Evolutionary conservation across 441 rosid genomes (phyloP).

Genomic region (Gossypium aridum): DNA sequence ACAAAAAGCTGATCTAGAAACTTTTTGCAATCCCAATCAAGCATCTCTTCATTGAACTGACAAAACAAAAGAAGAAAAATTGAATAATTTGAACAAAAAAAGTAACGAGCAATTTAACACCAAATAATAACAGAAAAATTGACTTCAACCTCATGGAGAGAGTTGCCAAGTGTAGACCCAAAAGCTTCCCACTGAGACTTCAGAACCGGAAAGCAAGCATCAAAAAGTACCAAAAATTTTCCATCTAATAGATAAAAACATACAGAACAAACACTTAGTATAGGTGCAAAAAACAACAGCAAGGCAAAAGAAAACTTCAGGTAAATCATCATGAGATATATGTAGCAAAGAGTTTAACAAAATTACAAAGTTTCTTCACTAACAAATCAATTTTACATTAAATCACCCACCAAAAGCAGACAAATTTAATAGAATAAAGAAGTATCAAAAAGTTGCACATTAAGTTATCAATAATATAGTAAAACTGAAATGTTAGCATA

Average conservation of each 20-base stretch:
- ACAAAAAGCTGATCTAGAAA: constrained; percentile 54
- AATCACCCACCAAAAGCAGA: not conserved
- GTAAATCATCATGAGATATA: not conserved
- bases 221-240: constrained; percentile 47
- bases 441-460: not conserved
- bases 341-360: not conserved
- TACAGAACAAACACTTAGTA: constrained; percentile 12
- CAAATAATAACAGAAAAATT: constrained; percentile 11
- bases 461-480: not conserved
- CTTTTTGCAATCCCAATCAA: constrained; percentile 51
- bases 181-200: constrained; percentile 69
- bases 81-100: not conserved
- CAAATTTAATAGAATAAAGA: not conserved
- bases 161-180: constrained; percentile 32
- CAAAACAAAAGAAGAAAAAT: constrained; percentile 20
- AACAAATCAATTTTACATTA: not conserved
- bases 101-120: not conserved
- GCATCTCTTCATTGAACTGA: constrained; percentile 52
- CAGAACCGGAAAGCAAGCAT: constrained; percentile 65
- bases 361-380: not conserved
- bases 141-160: constrained; percentile 51
- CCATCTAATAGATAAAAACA: constrained; percentile 38
- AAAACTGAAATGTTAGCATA: not conserved
- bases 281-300: not conserved
- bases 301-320: not conserved